Percentiles rank a stretch among this genome's conserved stretches.
These are phyloP conservation scores for Clavaria fumosa DNA, from an alignment of 768 basidiomycete species.

Conservation along the genomic window DNA sequence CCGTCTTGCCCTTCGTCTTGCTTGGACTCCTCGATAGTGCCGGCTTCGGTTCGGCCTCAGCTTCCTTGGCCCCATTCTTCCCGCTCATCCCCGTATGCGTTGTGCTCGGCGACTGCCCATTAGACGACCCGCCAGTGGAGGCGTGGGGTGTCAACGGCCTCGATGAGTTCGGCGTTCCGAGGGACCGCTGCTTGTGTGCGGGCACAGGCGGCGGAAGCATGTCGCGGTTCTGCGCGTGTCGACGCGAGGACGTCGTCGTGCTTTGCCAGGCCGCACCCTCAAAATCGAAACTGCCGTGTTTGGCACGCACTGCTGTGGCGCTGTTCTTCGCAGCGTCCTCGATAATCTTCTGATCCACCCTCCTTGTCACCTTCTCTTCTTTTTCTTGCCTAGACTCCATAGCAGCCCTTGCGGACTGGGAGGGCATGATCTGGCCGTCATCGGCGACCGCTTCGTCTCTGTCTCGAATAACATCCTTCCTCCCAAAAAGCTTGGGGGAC, in stretches of 20 bases:
- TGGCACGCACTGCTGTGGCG: too few species aligned
- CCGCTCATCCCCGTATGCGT: constrained; percentile 11
- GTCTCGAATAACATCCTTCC: constrained; percentile 8
- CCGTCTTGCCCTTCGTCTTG: constrained; percentile 20
- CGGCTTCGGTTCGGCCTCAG: constrained; percentile 28
- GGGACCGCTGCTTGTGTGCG: neutral
- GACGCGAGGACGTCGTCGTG: neutral
- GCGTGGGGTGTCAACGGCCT: too few species aligned
- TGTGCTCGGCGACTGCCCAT: constrained; percentile 4
- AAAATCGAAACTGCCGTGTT: too few species aligned
- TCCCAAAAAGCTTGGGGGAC: constrained; percentile 17
- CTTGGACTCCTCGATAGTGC: constrained; percentile 45
- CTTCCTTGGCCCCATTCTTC: constrained; percentile 13
- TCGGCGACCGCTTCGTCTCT: neutral
- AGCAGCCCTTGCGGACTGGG: constrained; percentile 17
- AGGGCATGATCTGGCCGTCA: neutral
- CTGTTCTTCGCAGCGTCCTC: constrained; percentile 11
- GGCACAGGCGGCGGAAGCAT: neutral
- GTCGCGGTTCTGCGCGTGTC: neutral
- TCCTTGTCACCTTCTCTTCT: constrained; percentile 53
- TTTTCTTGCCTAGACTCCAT: constrained; percentile 63
- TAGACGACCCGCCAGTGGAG: constrained; percentile 26
- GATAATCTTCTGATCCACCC: constrained; percentile 18
- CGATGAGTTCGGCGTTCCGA: constrained; percentile 17
- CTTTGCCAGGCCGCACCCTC: constrained; percentile 7